Percentiles rank a stretch among this genome's conserved stretches.
Evolutionary conservation across 805 yeast genomes (phyloP).

Genomic region (Zygoascus ofunaensis): DNA sequence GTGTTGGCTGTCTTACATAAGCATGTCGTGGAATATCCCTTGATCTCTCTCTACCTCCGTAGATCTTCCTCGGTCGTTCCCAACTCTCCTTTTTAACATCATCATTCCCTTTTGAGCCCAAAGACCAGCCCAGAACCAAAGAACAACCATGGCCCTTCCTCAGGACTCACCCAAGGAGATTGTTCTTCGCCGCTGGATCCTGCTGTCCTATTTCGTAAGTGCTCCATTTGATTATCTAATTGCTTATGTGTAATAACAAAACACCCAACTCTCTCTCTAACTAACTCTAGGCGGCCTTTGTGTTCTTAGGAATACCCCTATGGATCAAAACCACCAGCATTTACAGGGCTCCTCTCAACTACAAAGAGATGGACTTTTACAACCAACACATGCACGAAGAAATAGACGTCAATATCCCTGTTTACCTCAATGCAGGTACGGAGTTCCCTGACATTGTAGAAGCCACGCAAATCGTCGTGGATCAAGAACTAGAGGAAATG

Average conservation of each 20-base stretch:
- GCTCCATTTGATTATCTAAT: background rate
- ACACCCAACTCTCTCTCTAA: background rate
- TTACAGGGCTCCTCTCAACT: conserved; percentile 53
- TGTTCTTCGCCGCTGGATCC: conserved; percentile 7
- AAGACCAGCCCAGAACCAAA: too few relatives aligned
- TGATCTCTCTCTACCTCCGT: background rate
- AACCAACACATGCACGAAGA: conserved; percentile 23
- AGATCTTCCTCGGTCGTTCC: background rate
- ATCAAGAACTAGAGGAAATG: conserved; percentile 30
- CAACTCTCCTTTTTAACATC: background rate
- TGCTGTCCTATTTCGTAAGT: conserved; percentile 8
- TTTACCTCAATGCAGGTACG: conserved; percentile 34
- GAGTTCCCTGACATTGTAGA: conserved; percentile 58
- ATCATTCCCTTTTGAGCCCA: too few relatives aligned
- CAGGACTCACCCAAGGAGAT: background rate
- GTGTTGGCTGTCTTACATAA: too few relatives aligned
- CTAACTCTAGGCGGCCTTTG: conserved; percentile 17
- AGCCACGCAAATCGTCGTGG: conserved; percentile 43
- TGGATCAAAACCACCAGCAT: conserved; percentile 54
- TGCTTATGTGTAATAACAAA: background rate
- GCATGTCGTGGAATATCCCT: too few relatives aligned
- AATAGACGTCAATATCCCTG: conserved; percentile 21
- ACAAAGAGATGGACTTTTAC: conserved; percentile 32
- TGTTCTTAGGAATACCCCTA: conserved; percentile 46
- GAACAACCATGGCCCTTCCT: background rate